Evolutionary conservation across 208 protist species (phyloP), one percentile per base, ranked within the genome.

Genomic region (Trypanosoma vivax): DNA sequence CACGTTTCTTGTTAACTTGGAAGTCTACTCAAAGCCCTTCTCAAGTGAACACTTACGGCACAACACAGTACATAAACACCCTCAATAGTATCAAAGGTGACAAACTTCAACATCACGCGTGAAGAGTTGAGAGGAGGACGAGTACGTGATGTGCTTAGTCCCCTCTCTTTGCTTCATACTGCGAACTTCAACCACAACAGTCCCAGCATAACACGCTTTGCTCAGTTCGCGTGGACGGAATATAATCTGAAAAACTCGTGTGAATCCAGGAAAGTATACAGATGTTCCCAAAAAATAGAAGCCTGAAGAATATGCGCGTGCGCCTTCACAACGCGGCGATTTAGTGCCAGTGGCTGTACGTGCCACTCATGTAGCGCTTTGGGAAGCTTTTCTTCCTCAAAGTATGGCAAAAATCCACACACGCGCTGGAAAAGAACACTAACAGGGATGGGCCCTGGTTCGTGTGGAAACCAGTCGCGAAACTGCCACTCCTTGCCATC

Each of bases 331-430:
- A 66, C 48, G 50, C 82, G 78, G 11, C 83, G 79, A 11, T 74
- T 91, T 42, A 94, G 57, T 19, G 71, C 19, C 39, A 94, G 70
- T 46, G 80, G 80, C 47, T 76, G 61, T 33, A 94, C 83, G 38
- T 73, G 72, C 83, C 87, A 94, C 54, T 94, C 65, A 29, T 76
- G 71, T 37, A 76, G 57, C 50, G 77, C 79, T 28, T 57, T 54
- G 0, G 87, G 87, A 16, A 91, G 60, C 54, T 81, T 87, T 39
- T 94, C 87, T 52, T 94, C 87, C 54, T 90, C 87, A 65, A 94
- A 86, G 60, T 91, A 94, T 2, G 83, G 78, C 52, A 94, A 55
- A 50, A 90, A 94, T 23, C 80, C 87, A 30, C 75, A 73, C 18
- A 91, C 56, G 16, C 71, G 70, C 33, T 61, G 69, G 49, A 94